phyloP scores from a whole-genome alignment of 1,284 basidiomycete genomes.

The Ustilago cynodontis region DNA sequence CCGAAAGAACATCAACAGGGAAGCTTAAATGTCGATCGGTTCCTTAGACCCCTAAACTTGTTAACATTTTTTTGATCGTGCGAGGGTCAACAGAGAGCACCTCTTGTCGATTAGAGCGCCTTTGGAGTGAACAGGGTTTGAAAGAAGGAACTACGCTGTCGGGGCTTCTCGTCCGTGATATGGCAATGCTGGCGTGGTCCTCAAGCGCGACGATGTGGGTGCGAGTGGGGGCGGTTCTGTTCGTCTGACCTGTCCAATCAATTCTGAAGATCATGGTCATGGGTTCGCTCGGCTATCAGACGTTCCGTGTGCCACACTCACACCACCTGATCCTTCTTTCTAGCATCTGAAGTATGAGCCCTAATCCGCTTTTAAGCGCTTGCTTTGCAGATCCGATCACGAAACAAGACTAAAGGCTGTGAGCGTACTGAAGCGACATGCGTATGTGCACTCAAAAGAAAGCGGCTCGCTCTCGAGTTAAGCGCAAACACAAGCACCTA shows the following conservation, averaged over 20 bases:
- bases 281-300: conserved; percentile 1
- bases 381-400: too few relatives aligned
- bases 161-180: too few relatives aligned
- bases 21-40: not conserved
- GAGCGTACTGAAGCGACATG: conserved; percentile 4
- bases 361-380: not conserved
- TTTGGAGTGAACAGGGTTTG: too few relatives aligned
- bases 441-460: not conserved
- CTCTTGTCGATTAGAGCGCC: too few relatives aligned
- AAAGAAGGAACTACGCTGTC: too few relatives aligned
- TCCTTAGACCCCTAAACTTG: too few relatives aligned
- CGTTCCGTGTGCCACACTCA: not conserved
- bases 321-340: not conserved
- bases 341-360: not conserved
- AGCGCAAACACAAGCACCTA: not conserved
- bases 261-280: not conserved
- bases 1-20: not conserved
- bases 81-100: not conserved
- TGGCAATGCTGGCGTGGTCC: too few relatives aligned
- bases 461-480: not conserved
- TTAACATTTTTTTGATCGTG: not conserved
- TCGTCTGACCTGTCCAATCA: not conserved
- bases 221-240: too few relatives aligned
- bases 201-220: too few relatives aligned
- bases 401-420: conserved; percentile 1